Evolutionary conservation across 2,329 filamentous ascomycete genomes (phyloP), one percentile per base, ranked within the genome.

Genomic region (Fusarium sambucinum): DNA sequence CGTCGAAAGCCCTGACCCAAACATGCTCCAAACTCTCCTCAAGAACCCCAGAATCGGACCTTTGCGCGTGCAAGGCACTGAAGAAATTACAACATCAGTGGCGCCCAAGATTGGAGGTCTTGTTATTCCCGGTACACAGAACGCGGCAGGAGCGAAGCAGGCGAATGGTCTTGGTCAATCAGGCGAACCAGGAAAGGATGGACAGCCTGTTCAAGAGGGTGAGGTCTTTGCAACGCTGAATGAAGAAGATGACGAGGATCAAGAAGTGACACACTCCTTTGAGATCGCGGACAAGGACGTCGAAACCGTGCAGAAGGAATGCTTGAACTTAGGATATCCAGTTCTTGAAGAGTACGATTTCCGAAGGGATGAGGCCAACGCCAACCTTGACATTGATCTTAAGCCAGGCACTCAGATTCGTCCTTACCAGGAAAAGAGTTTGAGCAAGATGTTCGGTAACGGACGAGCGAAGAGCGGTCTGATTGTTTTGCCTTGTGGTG

Each of bases 361-460:
- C 79, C 87, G 94, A 59, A 94, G 96, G 72, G 96, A 99, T 77
- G 88, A 92, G 63, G 86, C 89, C 71, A 99, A 98, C 74, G 88
- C 95, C 1, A 97, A 93, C 51, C 83, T 99, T 35, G 94, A 98
- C 59, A 99, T 99, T 72, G 95, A 98, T 77, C 84, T 98, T 48
- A 92, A 92, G 73, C 94, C 95, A 1, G 90, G 90, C 58, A 95
- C 94, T 0, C 92, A 95, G 75, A 98, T 98, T 77, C 90, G 95
- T 77, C 82, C 97, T 65, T 99, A 99, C 73, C 96, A 99, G 77
- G 96, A 99, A 79, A 97, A 97, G 81, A 97, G 94, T 70, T 84
- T 99, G 12, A 97, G 93, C 82, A 99, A 99, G 80, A 99, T 99
- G 96, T 99, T 99, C 77, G 95, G 96, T 76, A 99, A 99, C 76